Percentiles rank a stretch among this genome's conserved stretches.
These are phyloP conservation scores for Tuber microsphaerosporum DNA, from an alignment of 495 filamentous ascomycete species.

Conservation along the genomic window DNA sequence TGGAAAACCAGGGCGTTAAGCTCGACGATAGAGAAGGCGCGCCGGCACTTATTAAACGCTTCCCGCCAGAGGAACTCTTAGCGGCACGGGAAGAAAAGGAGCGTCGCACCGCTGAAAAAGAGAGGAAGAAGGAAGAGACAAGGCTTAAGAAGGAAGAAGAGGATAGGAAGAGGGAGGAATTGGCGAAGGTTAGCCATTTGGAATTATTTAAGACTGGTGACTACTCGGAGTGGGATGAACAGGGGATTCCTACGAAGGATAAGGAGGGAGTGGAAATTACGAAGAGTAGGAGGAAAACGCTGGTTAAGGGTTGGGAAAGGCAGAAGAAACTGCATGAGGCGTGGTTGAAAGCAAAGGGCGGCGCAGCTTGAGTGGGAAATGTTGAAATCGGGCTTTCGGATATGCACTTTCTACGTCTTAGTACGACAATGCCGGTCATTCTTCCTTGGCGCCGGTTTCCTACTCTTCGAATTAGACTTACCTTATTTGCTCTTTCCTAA, in stretches of 20 bases:
- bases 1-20: conserved; percentile 73
- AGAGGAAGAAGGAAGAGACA: conserved; percentile 55
- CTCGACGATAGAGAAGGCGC: conserved; percentile 73
- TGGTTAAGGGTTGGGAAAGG: conserved; percentile 84
- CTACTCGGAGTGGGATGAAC: conserved; percentile 74
- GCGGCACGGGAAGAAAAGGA: conserved; percentile 67
- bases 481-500: too few species aligned
- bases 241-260: conserved; percentile 74
- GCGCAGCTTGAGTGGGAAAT: background rate
- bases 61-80: conserved; percentile 61
- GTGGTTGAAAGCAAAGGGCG: conserved; percentile 11
- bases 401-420: too few species aligned
- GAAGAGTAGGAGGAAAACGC: conserved; percentile 73
- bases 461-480: too few species aligned
- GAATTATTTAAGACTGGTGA: conserved; percentile 62
- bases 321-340: conserved; percentile 79
- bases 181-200: conserved; percentile 41
- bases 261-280: conserved; percentile 69
- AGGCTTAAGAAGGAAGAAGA: conserved; percentile 53
- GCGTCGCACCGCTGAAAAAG: conserved; percentile 50
- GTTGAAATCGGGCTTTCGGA: too few species aligned
- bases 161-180: conserved; percentile 49
- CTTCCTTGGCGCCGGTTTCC: too few species aligned
- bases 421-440: too few species aligned
- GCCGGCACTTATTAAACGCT: conserved; percentile 75